Evolutionary conservation across 768 basidiomycete genomes (phyloP).

Genomic region (Auricularia cornea): DNA sequence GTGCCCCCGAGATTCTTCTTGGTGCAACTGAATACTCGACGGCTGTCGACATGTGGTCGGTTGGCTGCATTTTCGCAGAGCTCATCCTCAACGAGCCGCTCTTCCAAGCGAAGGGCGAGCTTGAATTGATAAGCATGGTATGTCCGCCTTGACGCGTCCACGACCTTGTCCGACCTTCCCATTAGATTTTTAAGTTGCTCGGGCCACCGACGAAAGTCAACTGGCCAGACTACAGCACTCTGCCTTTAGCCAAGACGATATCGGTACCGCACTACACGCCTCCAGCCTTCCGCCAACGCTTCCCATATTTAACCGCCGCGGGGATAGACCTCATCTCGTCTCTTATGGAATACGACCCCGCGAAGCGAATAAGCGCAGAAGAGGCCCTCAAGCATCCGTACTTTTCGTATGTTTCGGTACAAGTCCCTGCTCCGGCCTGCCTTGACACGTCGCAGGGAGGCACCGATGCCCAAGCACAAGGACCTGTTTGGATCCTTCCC

Average conservation of each 20-base stretch:
- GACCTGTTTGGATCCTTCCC: conserved; percentile 95
- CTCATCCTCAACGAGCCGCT: conserved; percentile 89
- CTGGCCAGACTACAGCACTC: conserved; percentile 76
- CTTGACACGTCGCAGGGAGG: conserved; percentile 49
- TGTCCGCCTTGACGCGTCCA: conserved; percentile 4
- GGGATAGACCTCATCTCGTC: conserved; percentile 80
- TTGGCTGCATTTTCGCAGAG: conserved; percentile 97
- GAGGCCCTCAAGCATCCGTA: conserved; percentile 88
- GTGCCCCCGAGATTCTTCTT: conserved; percentile 90
- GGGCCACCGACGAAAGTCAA: conserved; percentile 81
- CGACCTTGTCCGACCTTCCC: background rate
- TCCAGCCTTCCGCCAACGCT: conserved; percentile 73
- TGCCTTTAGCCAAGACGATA: conserved; percentile 78
- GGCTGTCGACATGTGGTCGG: conserved; percentile 96
- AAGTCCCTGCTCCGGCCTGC: conserved; percentile 3
- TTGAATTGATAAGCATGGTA: conserved; percentile 80
- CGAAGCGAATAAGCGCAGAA: conserved; percentile 75
- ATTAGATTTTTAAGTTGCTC: conserved; percentile 85
- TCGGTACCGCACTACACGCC: conserved; percentile 66
- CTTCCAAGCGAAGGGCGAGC: conserved; percentile 94
- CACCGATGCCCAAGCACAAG: conserved; percentile 91
- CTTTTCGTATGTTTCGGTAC: conserved; percentile 54
- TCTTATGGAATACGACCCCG: conserved; percentile 85
- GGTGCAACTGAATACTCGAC: conserved; percentile 93
- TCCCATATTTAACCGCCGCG: conserved; percentile 72